Base-by-base conservation (phyloP, 2,329 filamentous ascomycete species). In the Arthroderma uncinatum region DNA sequence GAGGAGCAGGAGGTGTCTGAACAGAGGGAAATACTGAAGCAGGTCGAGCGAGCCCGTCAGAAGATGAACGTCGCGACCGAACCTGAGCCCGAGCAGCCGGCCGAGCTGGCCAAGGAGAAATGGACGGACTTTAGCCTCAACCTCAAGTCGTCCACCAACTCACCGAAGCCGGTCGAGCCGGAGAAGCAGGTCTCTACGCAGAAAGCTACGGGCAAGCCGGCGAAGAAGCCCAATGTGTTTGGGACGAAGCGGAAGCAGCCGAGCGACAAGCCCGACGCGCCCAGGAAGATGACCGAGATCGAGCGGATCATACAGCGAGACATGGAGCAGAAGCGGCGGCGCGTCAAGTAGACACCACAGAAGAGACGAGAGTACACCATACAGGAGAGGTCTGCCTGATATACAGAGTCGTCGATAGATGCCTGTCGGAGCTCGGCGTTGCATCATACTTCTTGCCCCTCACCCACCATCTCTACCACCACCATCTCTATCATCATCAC, bases 1-100 rank as follows among this genome's bases (percentile, higher is more conserved):
- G 91, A 96, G 64, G 92, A 97, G 69, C 88, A 94, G 72, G 74
- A 89, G 53, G 50, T 10, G 3, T 91, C 97, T 73, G 86, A 92
- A 71, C 82, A 81, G 67, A 78, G 91, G 75, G 84, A 98, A 75
- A 84, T 98, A 47, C 80, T 81, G 65, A 86, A 89, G 67, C 93
- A 97, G 77, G 87, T 97, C 53, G 82, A 82, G 69, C 78, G 87
- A 58, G 91, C 91, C 1, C 79, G 83, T 12, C 34, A 36, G 37
- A 42, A 48, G 21, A 52, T 8, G 34, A 42, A 19, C 30, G 34
- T 33, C 74, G 74, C 2, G 74, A 74, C 37, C 67, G 69, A 2
- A 54, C 60, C 63, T 79, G 30, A 21, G 10, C 19, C 50, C 5
- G 50, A 53, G 34, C 14, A 34, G 21, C 50, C 50, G 6, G 50